phyloP scores from a whole-genome alignment of 2,329 filamentous ascomycete genomes.

The Aspergillus hiratsukae region DNA sequence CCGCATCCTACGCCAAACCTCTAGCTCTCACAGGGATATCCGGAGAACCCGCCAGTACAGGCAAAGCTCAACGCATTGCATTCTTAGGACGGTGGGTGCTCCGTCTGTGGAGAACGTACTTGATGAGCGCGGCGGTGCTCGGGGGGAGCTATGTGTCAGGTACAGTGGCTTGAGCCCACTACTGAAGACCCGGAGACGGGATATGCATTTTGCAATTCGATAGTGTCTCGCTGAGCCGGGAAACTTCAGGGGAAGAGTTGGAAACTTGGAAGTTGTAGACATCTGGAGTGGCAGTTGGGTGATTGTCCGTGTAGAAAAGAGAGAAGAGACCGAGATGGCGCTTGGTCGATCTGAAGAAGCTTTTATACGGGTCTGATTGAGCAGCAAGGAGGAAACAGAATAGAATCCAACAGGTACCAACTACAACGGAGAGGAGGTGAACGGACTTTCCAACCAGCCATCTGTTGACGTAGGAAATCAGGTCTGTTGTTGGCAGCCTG shows the following conservation, averaged over 20 bases:
- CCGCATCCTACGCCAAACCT: not conserved
- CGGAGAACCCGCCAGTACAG: not conserved
- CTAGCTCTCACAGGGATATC: not conserved
- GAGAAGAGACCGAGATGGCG: not conserved
- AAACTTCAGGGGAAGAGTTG: not conserved
- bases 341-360: not conserved
- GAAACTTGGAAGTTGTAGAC: not conserved
- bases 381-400: not conserved
- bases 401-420: not conserved
- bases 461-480: not conserved
- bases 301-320: not conserved
- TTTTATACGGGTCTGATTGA: not conserved
- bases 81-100: not conserved
- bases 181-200: not conserved
- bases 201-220: not conserved
- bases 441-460: not conserved
- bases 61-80: not conserved
- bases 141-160: not conserved
- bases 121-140: not conserved
- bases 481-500: not conserved
- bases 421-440: not conserved
- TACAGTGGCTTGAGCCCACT: not conserved
- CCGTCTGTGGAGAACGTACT: not conserved
- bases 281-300: not conserved
- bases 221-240: not conserved